A percentile compares a stretch with the other conserved stretches of the same genome.
Conservation (phyloP, 2,329 filamentous ascomycete species). For the Thelonectria olida region DNA sequence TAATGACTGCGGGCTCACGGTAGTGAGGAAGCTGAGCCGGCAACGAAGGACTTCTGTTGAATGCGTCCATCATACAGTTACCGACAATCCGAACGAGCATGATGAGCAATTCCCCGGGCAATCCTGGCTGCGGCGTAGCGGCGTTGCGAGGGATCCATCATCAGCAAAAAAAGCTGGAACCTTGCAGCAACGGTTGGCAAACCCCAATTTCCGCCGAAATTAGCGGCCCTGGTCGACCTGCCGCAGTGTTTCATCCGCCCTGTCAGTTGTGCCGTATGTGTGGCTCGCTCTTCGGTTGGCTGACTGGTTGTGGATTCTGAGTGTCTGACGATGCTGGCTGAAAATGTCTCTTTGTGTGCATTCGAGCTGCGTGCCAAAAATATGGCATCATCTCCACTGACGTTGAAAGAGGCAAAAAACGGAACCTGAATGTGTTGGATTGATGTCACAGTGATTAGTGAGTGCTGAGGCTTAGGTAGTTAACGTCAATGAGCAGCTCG, state of each 20-base stretch:
- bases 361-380: neutral
- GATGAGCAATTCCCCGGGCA: neutral
- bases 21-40: neutral
- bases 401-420: neutral
- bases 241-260: constrained; percentile 27
- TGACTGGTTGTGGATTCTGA: neutral
- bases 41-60: neutral
- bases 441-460: no score
- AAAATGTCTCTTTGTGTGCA: neutral
- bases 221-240: constrained; percentile 34
- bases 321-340: neutral
- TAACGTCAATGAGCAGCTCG: no score
- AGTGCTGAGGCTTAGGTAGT: no score
- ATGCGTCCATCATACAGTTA: neutral
- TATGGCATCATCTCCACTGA: neutral
- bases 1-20: constrained; percentile 2
- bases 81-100: neutral
- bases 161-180: constrained; percentile 30
- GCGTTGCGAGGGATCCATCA: constrained; percentile 9
- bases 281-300: neutral
- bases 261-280: constrained; percentile 16
- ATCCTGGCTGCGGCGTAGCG: neutral
- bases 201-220: constrained; percentile 41
- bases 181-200: constrained; percentile 17
- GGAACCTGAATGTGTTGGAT: no score